Evolutionary conservation across 768 basidiomycete genomes (phyloP).

Genomic region (Paxillus rubicundulus): DNA sequence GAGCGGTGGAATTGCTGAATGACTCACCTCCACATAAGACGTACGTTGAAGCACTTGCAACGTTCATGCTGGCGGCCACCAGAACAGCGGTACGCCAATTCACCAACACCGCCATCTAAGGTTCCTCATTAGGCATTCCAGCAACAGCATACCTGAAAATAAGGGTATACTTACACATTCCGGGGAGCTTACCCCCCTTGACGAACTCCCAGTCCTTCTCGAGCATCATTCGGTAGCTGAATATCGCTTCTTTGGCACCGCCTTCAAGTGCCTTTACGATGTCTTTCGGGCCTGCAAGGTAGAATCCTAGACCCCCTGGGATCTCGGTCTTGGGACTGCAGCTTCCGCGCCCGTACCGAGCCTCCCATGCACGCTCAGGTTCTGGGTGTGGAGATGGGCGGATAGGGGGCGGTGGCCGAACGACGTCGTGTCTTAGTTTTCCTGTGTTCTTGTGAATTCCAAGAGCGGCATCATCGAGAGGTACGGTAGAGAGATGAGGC

Average conservation of each 20-base stretch:
- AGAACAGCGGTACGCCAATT: conserved; percentile 59
- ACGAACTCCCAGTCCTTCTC: conserved; percentile 60
- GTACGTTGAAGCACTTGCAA: conserved; percentile 64
- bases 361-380: conserved; percentile 51
- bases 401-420: conserved; percentile 19
- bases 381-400: conserved; percentile 10
- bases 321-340: conserved; percentile 52
- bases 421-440: conserved; percentile 33
- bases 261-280: conserved; percentile 38
- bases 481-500: conserved; percentile 23
- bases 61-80: conserved; percentile 64
- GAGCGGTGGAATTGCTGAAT: conserved; percentile 2
- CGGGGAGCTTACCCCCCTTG: conserved; percentile 78
- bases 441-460: conserved; percentile 49
- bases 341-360: conserved; percentile 57
- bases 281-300: conserved; percentile 51
- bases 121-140: conserved; percentile 14
- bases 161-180: conserved; percentile 51
- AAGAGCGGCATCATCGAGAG: conserved; percentile 42
- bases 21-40: conserved; percentile 71
- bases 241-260: conserved; percentile 51
- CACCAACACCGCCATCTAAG: conserved; percentile 52
- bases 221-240: conserved; percentile 69
- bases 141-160: not conserved
- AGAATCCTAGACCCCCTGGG: conserved; percentile 70